Evolutionary conservation across 352 stramenopile species (phyloP), one percentile per base, ranked within the genome.

Genomic region (Phytophthora agathidicida): DNA sequence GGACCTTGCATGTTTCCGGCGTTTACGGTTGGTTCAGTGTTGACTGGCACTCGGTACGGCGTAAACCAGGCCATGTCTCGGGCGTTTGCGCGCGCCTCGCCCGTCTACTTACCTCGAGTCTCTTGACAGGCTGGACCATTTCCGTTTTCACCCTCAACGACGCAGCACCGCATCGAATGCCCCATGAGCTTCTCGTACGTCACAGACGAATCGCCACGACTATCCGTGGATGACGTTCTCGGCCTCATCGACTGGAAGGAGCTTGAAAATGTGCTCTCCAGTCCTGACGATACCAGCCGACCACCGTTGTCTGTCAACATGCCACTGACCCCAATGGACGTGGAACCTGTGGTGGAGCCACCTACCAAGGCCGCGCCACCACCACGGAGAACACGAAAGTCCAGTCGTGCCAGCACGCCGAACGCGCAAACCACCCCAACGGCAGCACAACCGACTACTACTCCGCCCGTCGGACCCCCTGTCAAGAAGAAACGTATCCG

Each of bases 241-340:
- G 60, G 55, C 3, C 65, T 74, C 16, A 67, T 74, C n/a, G 54
- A 74, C 49, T 68, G 60, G 53, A 67, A 74, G 51, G 65, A 70
- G 60, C 46, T 71, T 5, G 65, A 74, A 26, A 53, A 58, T 22
- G 45, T 57, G 36, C 47, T 67, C n/a, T 39, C 56, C 28, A 71
- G 48, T n/a, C 49, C 62, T 8, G 39, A 71, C 23, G 47, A 65
- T 16, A 53, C 31, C 41, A 66, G 46, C 36, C 54, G 46, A 19
- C 17, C 48, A n/a, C 46, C 38, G 14, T 24, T 55, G 26, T 7
- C 32, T 8, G 38, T 65, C 4, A 39, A 55, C 23, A 32, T 27
- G 39, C 26, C 41, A 27, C 30, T 54, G 31, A 13, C 4, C 11
- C 20, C 43, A 20, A 51, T 62, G 27, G 35, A 53, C 14, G 26